Conservation (phyloP, 257 asterid species). For the Fraxinus quadrangulata region DNA sequence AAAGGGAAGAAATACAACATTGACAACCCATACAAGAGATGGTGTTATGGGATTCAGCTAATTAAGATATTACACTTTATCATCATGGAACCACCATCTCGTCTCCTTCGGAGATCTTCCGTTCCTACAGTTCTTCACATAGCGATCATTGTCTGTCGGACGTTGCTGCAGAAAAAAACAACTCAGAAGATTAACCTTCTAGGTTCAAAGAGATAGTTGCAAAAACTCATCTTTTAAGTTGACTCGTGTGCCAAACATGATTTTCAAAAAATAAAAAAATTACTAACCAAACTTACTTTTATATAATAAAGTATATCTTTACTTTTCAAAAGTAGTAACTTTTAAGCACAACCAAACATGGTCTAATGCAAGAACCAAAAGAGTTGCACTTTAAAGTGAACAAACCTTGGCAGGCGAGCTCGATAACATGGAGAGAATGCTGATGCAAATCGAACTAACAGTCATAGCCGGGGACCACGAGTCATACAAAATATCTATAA, state of each 20-base stretch:
- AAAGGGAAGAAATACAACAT: slow-evolving; percentile 29
- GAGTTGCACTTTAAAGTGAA: neutral
- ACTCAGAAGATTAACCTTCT: neutral
- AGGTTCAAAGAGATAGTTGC: slow-evolving; percentile 1
- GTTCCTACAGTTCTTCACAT: slow-evolving; percentile 90
- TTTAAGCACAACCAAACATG: neutral
- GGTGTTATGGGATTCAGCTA: slow-evolving; percentile 32
- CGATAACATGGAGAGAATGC: slow-evolving; percentile 97
- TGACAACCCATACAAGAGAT: slow-evolving; percentile 22
- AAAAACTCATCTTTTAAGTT: too few relatives aligned
- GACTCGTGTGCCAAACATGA: neutral
- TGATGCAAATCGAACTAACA: slow-evolving; percentile 91
- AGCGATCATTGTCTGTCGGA: slow-evolving; percentile 93
- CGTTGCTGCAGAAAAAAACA: slow-evolving; percentile 65
- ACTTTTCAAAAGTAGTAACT: neutral
- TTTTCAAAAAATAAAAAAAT: too few relatives aligned
- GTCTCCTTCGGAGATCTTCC: slow-evolving; percentile 99
- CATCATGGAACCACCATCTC: slow-evolving; percentile 99
- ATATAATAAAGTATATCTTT: too few relatives aligned
- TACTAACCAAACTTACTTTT: neutral
- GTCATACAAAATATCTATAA: slow-evolving; percentile 84
- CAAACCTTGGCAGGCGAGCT: slow-evolving; percentile 90
- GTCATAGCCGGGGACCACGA: slow-evolving; percentile 99
- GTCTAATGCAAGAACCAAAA: neutral
- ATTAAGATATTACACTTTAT: slow-evolving; percentile 62